Base-by-base conservation (phyloP, 805 yeast species). In the Suhomyces sp. region DNA sequence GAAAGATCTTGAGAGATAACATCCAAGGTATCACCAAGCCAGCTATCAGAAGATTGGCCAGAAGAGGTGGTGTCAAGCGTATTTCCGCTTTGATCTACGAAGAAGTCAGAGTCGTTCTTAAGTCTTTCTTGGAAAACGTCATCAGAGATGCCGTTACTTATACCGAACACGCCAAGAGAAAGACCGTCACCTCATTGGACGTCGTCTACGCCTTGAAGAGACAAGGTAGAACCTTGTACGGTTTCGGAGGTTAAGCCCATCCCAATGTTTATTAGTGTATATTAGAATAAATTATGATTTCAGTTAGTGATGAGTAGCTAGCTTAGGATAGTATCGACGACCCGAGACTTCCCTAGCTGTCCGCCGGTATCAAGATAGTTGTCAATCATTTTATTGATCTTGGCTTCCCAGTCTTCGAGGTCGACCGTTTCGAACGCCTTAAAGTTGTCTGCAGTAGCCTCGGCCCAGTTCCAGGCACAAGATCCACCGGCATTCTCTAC, bases 11-110 rank as follows among this genome's bases (percentile, higher is more conserved):
- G 64, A 92, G 98, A 85, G 99, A 94, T 79, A 94, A 93, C 93
- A 93, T 94, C 66, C 97, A 92, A 81, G 99, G 99, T 84, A 93
- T 93, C 75, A 93, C 99, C 60, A 93, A 93, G 86, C 99, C 99
- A 74, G 99, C 99, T 72, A 93, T 93, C 73, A 91, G 99, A 84
- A 93, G 99, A 89, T 87, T 93, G 71, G 99, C 99, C 50, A 93
- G 99, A 87, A 91, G 99, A 89, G 99, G 99, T 82, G 99, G 99
- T 92, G 99, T 93, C 74, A 93, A 93, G 87, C 97, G 99, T 89
- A 93, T 93, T 71, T 93, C 98, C 59, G 98, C 97, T 75, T 82
- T 92, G 75, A 93, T 93, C 76, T 93, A 93, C 83, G 99, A 93
- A 81, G 97, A 93, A 82, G 97, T 94, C 72, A 91, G 99, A 84